Evolutionary conservation across 352 stramenopile species (phyloP).

Genomic region (Phytophthora kernoviae): DNA sequence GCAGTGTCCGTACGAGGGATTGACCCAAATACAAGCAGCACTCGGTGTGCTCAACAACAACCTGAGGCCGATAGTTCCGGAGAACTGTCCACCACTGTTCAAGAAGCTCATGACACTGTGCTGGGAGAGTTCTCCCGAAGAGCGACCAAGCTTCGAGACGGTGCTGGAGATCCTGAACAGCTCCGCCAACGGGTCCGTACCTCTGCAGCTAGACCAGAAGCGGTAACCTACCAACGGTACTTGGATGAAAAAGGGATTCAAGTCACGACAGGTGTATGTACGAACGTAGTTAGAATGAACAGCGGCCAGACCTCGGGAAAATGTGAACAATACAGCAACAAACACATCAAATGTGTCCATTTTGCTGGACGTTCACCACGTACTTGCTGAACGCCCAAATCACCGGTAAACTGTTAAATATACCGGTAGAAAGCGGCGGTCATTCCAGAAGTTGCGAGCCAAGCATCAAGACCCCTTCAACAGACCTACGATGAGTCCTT

Average conservation of each 20-base stretch:
- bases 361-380: neutral
- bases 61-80: conserved; percentile 78
- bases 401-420: neutral
- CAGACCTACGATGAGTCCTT: conserved; percentile 54
- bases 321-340: conserved; percentile 15
- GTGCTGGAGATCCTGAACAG: conserved; percentile 79
- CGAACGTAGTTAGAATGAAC: conserved; percentile 33
- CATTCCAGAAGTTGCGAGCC: neutral
- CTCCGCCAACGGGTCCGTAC: conserved; percentile 31
- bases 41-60: conserved; percentile 90
- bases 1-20: conserved; percentile 90
- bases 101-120: conserved; percentile 88
- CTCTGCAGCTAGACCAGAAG: conserved; percentile 24
- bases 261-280: conserved; percentile 11
- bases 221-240: conserved; percentile 20
- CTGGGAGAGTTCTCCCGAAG: conserved; percentile 75
- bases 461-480: conserved; percentile 7
- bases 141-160: conserved; percentile 81
- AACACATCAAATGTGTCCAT: conserved; percentile 10
- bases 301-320: conserved; percentile 12
- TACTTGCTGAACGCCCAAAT: neutral
- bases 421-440: too few relatives aligned
- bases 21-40: conserved; percentile 90
- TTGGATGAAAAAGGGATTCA: conserved; percentile 4
- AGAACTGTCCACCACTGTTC: conserved; percentile 75